phyloP scores from a whole-genome alignment of 2,329 filamentous ascomycete species.

The Ophiosphaerella korrae region DNA sequence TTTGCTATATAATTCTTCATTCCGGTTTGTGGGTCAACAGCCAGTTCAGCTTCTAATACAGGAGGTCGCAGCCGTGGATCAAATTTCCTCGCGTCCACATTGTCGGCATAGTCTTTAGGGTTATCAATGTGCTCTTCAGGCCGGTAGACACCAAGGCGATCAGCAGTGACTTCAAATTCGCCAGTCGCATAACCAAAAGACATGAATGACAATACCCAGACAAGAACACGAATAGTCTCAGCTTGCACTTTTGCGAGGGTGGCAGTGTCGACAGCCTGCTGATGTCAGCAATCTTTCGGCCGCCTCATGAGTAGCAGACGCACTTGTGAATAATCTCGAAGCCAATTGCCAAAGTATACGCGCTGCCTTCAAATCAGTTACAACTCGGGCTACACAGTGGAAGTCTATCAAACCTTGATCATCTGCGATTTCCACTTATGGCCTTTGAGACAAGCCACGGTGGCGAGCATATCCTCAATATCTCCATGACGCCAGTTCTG shows the following conservation, averaged over 20 bases:
- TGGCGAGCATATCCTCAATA: constrained; percentile 58
- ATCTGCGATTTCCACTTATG: constrained; percentile 53
- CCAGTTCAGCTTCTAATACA: constrained; percentile 58
- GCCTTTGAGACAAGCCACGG: constrained; percentile 52
- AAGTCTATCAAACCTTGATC: constrained; percentile 45
- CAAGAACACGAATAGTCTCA: constrained; percentile 59
- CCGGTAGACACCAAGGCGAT: constrained; percentile 55
- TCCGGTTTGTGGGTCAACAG: constrained; percentile 52
- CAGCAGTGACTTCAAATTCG: constrained; percentile 62
- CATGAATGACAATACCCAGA: constrained; percentile 62
- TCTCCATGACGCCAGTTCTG: constrained; percentile 60
- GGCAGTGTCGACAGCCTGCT: constrained; percentile 60
- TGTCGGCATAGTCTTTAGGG: constrained; percentile 59
- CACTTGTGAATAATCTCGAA: constrained; percentile 61
- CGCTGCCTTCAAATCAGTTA: constrained; percentile 25
- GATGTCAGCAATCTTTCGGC: constrained; percentile 44
- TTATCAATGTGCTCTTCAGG: constrained; percentile 59
- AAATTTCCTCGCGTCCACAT: constrained; percentile 79
- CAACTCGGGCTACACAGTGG: neutral
- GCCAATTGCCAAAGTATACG: constrained; percentile 53
- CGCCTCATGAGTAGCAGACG: constrained; percentile 36
- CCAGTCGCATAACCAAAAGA: constrained; percentile 62
- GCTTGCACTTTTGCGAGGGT: constrained; percentile 58
- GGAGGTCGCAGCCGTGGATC: constrained; percentile 83
- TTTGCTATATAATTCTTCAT: constrained; percentile 99